Evolutionary conservation across 148 eudicot species (phyloP), one percentile per base, ranked within the genome.

Genomic region (Rhododendron williamsianum): DNA sequence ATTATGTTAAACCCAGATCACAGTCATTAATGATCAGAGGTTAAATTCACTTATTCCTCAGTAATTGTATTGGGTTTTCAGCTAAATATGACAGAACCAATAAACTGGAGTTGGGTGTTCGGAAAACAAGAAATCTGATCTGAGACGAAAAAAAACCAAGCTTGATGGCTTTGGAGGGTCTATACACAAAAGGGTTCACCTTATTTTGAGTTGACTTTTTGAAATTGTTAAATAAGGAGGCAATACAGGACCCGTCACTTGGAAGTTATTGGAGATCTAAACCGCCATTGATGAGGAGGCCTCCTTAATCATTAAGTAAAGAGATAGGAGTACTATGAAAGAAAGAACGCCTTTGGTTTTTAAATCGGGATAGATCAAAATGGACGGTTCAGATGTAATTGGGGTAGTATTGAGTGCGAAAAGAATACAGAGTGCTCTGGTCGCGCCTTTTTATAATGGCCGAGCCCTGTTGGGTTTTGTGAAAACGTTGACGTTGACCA

Each of bases 181-280:
- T 25, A 52, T 18, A 52, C 58, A 5, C 27, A 46, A 46, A 78
- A 21, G 30, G 46, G 33, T 46, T 54, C 58, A 21, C 13, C 16
- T 49, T 81, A 1, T 10, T 81, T 56, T 56, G 11, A 35, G 38
- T 58, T 58, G 49, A 13, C 54, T 27, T 43, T 10, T 51, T 27
- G 27, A 16, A 51, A 46, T 67, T 25, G 51, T 79, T 13, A n/a
- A 9, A 30, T 30, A 9, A 23, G 33, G 58, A 27, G 6, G 19
- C 82, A 49, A 49, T 4, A 15, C 0, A 48, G 43, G 67, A 81
- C 83, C 30, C 83, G 11, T 33, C 71, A 15, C 23, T 8, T 35
- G 30, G 71, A 56, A 63, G 49, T 43, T n/a, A 63, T 41, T 4
- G 84, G 76, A 82, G 76, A 82, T 82, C 84, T 65, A 82, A 82